These are phyloP conservation scores for Endoconidiophora laricicola DNA, from an alignment of 2,329 filamentous ascomycete genomes.

Conservation along the genomic window DNA sequence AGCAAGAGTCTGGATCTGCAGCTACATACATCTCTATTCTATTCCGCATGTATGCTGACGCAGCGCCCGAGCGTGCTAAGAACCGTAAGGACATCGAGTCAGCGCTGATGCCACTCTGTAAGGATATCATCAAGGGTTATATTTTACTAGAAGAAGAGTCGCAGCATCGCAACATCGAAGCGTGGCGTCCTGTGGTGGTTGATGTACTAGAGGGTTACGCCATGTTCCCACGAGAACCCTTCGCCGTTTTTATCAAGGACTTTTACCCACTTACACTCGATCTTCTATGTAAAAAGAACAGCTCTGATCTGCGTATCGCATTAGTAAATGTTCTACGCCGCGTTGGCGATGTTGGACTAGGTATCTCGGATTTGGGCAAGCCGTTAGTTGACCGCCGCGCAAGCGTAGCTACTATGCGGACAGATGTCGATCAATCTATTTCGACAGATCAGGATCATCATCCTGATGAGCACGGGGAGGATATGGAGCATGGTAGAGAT, in stretches of 20 bases:
- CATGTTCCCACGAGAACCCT: conserved; percentile 64
- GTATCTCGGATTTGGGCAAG: conserved; percentile 29
- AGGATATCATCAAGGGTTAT: conserved; percentile 81
- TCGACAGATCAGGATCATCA: conserved; percentile 19
- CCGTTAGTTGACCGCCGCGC: conserved; percentile 23
- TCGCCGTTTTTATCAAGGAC: conserved; percentile 58
- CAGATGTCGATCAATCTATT: conserved; percentile 16
- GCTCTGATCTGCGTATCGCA: conserved; percentile 57
- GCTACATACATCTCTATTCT: conserved; percentile 92
- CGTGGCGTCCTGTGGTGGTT: conserved; percentile 93
- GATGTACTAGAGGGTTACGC: conserved; percentile 90
- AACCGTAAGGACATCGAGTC: conserved; percentile 73
- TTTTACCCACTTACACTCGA: conserved; percentile 84
- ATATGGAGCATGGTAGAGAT: conserved; percentile 2
- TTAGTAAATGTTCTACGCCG: conserved; percentile 63
- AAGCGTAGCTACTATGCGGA: conserved; percentile 15
- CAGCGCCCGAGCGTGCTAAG: conserved; percentile 62
- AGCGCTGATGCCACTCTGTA: conserved; percentile 84
- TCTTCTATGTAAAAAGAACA: conserved; percentile 66
- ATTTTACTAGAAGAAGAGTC: conserved; percentile 82
- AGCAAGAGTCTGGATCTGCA: conserved; percentile 86
- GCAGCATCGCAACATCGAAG: conserved; percentile 90
- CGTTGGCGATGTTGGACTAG: conserved; percentile 61
- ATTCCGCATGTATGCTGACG: conserved; percentile 93
- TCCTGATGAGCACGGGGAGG: conserved; percentile 20